A percentile compares a stretch with the other conserved stretches of the same genome.
These are phyloP conservation scores for Neonectria faginata DNA, from an alignment of 2,329 filamentous ascomycete genomes.

Conservation along the genomic window DNA sequence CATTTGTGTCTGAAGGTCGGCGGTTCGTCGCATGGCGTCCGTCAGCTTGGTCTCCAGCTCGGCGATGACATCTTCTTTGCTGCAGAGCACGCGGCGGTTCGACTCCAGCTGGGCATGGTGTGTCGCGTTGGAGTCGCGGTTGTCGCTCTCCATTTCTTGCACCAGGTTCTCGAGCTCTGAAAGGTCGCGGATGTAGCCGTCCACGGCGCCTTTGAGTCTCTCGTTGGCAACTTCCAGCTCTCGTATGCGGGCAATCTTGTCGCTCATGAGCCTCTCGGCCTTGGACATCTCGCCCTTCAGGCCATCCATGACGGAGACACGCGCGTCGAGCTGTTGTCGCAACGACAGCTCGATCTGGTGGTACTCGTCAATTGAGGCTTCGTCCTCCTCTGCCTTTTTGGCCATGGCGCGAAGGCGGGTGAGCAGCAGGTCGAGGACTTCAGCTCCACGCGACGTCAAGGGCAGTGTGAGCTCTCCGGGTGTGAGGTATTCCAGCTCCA, in stretches of 20 bases:
- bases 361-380: constrained; percentile 70
- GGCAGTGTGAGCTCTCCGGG: constrained; percentile 69
- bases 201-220: constrained; percentile 63
- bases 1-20: constrained; percentile 55
- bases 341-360: constrained; percentile 67
- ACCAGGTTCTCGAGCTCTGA: constrained; percentile 65
- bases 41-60: constrained; percentile 60
- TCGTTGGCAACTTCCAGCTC: constrained; percentile 64
- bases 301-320: constrained; percentile 63
- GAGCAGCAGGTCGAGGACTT: constrained; percentile 68
- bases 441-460: constrained; percentile 63
- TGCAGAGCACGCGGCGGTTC: constrained; percentile 49
- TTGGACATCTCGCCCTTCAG: constrained; percentile 57
- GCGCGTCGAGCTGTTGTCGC: constrained; percentile 66
- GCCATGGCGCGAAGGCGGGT: constrained; percentile 62
- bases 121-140: constrained; percentile 46
- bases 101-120: constrained; percentile 52
- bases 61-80: constrained; percentile 52
- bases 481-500: constrained; percentile 72
- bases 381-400: constrained; percentile 59
- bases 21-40: constrained; percentile 53
- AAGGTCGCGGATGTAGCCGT: constrained; percentile 66
- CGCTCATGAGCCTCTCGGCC: constrained; percentile 49
- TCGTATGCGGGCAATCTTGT: constrained; percentile 54
- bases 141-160: constrained; percentile 58